These are phyloP conservation scores for Acacia melanoxylon DNA, from an alignment of 306 rosid species.

Conservation along the genomic window DNA sequence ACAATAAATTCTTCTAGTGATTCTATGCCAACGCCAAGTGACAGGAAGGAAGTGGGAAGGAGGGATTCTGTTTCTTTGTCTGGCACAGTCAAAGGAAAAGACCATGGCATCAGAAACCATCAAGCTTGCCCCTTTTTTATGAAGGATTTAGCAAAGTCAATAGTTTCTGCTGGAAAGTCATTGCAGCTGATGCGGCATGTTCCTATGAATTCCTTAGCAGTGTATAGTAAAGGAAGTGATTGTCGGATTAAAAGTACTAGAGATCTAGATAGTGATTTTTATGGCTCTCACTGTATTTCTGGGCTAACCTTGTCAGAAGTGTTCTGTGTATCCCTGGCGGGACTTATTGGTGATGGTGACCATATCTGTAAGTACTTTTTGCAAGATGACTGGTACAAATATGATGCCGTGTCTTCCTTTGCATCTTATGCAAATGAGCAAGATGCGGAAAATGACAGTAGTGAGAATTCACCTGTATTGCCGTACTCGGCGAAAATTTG, in stretches of 20 bases:
- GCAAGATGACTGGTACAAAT: constrained; percentile 49
- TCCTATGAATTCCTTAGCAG: constrained; percentile 42
- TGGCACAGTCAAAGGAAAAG: constrained; percentile 57
- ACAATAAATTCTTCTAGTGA: constrained; percentile 32
- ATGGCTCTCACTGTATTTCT: constrained; percentile 52
- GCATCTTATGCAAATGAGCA: constrained; percentile 32
- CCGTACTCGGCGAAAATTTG: constrained; percentile 62
- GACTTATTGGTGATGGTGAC: constrained; percentile 86
- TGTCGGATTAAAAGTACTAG: constrained; percentile 46
- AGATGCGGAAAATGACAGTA: constrained; percentile 37
- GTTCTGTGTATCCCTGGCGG: constrained; percentile 80
- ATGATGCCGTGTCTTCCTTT: constrained; percentile 33
- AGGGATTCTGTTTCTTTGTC: constrained; percentile 52
- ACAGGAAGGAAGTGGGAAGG: constrained; percentile 49
- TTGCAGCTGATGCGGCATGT: constrained; percentile 85
- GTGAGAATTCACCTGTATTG: constrained; percentile 37
- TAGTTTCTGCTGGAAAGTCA: constrained; percentile 93
- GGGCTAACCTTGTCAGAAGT: constrained; percentile 81
- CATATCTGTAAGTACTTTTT: constrained; percentile 64
- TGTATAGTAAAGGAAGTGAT: constrained; percentile 52
- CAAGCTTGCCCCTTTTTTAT: constrained; percentile 79
- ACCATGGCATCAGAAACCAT: constrained; percentile 37
- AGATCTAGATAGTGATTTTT: constrained; percentile 36
- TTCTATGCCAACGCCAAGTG: constrained; percentile 37
- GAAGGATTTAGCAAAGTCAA: constrained; percentile 73